A percentile compares a stretch with the other conserved stretches of the same genome.
These are phyloP conservation scores for Chaetomium cochliodes DNA, from an alignment of 495 filamentous ascomycete genomes.

Conservation along the genomic window DNA sequence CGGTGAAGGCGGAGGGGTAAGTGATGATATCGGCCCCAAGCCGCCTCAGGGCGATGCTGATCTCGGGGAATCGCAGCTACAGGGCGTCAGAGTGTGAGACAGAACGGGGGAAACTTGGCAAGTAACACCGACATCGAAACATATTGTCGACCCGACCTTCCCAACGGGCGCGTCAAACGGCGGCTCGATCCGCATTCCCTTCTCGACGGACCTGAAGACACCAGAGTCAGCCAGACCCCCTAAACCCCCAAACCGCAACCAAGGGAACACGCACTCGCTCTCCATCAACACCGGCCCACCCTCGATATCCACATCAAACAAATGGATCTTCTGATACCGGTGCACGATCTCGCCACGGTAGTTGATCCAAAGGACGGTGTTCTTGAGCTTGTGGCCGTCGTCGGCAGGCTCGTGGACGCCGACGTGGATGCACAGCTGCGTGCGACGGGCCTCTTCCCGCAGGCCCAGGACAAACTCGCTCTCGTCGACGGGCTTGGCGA, in stretches of 20 bases:
- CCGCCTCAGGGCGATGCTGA: constrained; percentile 59
- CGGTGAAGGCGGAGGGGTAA: constrained; percentile 88
- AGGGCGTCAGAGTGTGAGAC: background rate
- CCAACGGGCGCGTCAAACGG: constrained; percentile 75
- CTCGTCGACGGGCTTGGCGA: constrained; percentile 55
- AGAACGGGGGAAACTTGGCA: too few species aligned
- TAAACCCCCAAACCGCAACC: background rate
- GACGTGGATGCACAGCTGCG: constrained; percentile 72
- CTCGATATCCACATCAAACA: constrained; percentile 46
- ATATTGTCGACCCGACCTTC: constrained; percentile 74
- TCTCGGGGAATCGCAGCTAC: constrained; percentile 70
- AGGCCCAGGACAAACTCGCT: constrained; percentile 71
- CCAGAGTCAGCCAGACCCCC: constrained; percentile 27
- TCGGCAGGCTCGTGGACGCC: constrained; percentile 63
- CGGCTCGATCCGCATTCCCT: constrained; percentile 41
- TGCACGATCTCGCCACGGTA: constrained; percentile 40
- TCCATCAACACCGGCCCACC: constrained; percentile 33
- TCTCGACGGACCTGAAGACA: constrained; percentile 27
- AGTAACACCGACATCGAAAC: constrained; percentile 66
- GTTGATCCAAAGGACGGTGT: constrained; percentile 50
- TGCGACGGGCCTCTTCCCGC: constrained; percentile 58
- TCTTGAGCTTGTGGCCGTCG: constrained; percentile 39
- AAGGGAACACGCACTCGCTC: constrained; percentile 24
- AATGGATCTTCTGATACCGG: constrained; percentile 58
- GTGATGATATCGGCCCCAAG: constrained; percentile 68